phyloP scores from a whole-genome alignment of 139 green algal genomes.

The Ettlia oleoabundans region DNA sequence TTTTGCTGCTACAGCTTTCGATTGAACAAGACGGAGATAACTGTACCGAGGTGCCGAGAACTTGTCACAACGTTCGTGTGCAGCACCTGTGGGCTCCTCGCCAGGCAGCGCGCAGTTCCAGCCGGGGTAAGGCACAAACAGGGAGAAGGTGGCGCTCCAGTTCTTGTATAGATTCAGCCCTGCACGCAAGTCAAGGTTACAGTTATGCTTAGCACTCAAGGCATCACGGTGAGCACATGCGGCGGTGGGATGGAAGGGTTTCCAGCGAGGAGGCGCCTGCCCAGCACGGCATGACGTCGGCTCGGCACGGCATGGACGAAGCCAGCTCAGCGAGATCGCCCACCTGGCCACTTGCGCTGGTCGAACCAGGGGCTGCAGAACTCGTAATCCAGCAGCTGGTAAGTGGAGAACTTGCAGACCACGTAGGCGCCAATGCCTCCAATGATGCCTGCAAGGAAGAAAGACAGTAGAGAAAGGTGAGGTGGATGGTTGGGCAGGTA shows the following conservation, averaged over 20 bases:
- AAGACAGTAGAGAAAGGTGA: neutral
- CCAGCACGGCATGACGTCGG: too few relatives aligned
- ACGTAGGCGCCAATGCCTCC: conserved; percentile 23
- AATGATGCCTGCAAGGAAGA: conserved; percentile 1
- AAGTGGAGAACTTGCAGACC: conserved; percentile 15
- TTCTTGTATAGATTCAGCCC: neutral
- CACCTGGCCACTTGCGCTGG: conserved; percentile 24
- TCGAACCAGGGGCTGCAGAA: neutral
- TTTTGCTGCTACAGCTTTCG: too few relatives aligned
- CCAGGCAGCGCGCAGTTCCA: conserved; percentile 20
- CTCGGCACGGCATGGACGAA: too few relatives aligned
- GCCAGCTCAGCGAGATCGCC: too few relatives aligned
- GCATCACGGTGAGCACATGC: neutral
- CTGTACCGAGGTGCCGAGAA: too few relatives aligned
- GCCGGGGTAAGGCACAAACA: conserved; percentile 25
- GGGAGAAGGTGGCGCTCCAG: conserved; percentile 5
- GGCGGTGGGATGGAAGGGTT: too few relatives aligned
- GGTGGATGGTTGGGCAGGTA: too few relatives aligned
- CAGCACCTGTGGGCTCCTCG: too few relatives aligned
- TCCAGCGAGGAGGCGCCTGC: too few relatives aligned
- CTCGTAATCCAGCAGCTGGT: conserved; percentile 16
- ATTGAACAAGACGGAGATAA: too few relatives aligned
- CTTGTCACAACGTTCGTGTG: too few relatives aligned
- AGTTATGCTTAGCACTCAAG: too few relatives aligned
- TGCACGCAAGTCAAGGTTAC: neutral